Conservation (phyloP, 2,329 filamentous ascomycete genomes). For the Exophiala mesophila region DNA sequence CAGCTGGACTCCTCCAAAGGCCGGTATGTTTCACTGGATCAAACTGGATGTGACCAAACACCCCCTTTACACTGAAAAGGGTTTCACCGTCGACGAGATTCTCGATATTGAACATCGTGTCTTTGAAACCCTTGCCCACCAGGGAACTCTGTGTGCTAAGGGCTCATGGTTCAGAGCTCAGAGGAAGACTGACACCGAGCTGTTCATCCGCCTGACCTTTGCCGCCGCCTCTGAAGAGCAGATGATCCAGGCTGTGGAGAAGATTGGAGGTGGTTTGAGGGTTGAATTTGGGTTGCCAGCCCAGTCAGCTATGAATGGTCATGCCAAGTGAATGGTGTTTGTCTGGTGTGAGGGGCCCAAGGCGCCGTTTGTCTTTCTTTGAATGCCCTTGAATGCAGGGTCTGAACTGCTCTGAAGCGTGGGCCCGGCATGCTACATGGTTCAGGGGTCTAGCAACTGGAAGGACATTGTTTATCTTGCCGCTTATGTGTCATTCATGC, state of each 20-base stretch:
- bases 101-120: slow-evolving; percentile 73
- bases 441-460: no score
- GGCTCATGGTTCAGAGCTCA: slow-evolving; percentile 91
- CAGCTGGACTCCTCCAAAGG: slow-evolving; percentile 71
- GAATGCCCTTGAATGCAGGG: no score
- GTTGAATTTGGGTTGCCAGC: slow-evolving; percentile 28
- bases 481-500: no score
- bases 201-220: slow-evolving; percentile 89
- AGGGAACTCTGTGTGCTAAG: slow-evolving; percentile 73
- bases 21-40: slow-evolving; percentile 80
- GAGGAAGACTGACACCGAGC: slow-evolving; percentile 51
- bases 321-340: slow-evolving; percentile 9
- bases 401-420: no score
- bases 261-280: slow-evolving; percentile 71
- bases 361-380: no score
- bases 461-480: no score
- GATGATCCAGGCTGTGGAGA: slow-evolving; percentile 66
- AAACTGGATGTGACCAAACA: slow-evolving; percentile 44
- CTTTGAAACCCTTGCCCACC: slow-evolving; percentile 69
- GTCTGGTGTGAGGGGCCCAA: no score
- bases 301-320: slow-evolving; percentile 6
- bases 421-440: no score
- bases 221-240: slow-evolving; percentile 69
- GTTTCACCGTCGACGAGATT: slow-evolving; percentile 29
- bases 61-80: slow-evolving; percentile 27